A percentile compares a stretch with the other conserved stretches of the same genome.
phyloP scores from a whole-genome alignment of 2,329 filamentous ascomycete species.

The Erysiphe neolycopersici region DNA sequence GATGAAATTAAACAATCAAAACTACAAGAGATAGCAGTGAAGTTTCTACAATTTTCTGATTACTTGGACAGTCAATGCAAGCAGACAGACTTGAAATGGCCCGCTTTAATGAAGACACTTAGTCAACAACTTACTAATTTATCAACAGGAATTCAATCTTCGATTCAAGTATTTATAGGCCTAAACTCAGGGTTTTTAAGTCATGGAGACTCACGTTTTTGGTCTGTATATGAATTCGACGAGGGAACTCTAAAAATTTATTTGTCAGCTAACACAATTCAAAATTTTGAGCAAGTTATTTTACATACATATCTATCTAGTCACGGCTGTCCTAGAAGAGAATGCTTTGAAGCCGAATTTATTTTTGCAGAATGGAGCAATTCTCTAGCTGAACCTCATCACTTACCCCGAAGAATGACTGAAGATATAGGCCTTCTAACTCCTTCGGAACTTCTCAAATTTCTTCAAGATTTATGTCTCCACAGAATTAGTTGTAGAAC shows the following conservation, averaged over 20 bases:
- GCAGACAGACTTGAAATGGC: constrained; percentile 2
- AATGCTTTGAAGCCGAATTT: constrained; percentile 17
- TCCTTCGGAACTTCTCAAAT: constrained; percentile 9
- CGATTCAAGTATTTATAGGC: constrained; percentile 12
- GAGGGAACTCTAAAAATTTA: constrained; percentile 12
- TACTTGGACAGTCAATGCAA: constrained; percentile 11
- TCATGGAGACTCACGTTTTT: constrained; percentile 15
- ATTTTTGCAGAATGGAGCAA: constrained; percentile 15
- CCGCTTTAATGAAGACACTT: constrained; percentile 5
- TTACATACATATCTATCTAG: constrained; percentile 20
- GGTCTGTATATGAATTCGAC: constrained; percentile 15
- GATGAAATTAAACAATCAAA: constrained; percentile 3
- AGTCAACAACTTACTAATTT: constrained; percentile 3
- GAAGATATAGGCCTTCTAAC: constrained; percentile 18
- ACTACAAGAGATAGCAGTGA: constrained; percentile 9
- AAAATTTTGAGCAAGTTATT: constrained; percentile 17
- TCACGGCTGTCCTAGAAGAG: constrained; percentile 16
- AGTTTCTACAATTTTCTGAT: constrained; percentile 3
- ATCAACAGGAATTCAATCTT: constrained; percentile 12
- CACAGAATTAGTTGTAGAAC: constrained; percentile 1
- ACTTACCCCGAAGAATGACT: constrained; percentile 14
- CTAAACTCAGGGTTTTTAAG: constrained; percentile 18
- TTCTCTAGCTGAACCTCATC: constrained; percentile 7
- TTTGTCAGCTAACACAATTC: constrained; percentile 17
- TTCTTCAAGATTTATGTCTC: constrained; percentile 4